Base-by-base conservation (phyloP, 2,329 filamentous ascomycete species). In the Hortaea sp. region DNA sequence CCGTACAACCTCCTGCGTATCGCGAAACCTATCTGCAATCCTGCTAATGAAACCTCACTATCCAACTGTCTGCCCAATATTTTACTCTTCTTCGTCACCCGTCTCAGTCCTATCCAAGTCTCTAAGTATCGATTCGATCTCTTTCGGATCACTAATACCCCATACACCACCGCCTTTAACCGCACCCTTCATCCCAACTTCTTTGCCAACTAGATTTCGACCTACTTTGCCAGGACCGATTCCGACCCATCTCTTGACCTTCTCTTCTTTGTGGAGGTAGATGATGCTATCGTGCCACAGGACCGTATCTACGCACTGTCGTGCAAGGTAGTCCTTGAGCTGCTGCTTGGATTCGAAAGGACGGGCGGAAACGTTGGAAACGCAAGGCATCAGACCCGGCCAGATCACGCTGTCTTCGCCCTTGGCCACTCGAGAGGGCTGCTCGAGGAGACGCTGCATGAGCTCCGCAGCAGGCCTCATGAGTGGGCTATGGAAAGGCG, bases 191-290 rank as follows among this genome's bases (percentile, higher is more conserved):
- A 92, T 89, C 7, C 88, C 89, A 3, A 95, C 89, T 67, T 95
- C 90, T 67, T 95, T 95, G 9, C 89, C 88, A 1, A 97, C 89
- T 6, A 97, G 72, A 63, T 95, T 95, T 47, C 89, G 76, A 1
- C 90, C 90, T 2, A 97, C 90, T 64, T 94, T 94, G 5, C 90
- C 90, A 0, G 90, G 90, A 0, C 90, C 90, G 51, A 97, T 87
- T 39, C 90, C 90, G 42, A 97, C 77, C 84, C 90, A 95, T 46
- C 89, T 74, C 57, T 82, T 75, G 12, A 95, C 85, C 52, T 82
- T 82, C 59, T 83, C 78, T 57, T 92, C 81, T 62, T 92, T 82
- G 63, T 95, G 87, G 42, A 95, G 70, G 60, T 94, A 95, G 54
- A 80, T 81, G 58, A 97, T 89, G 58, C 86, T 92, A 56, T 94